Base-by-base conservation (phyloP, 1,284 basidiomycete genomes). In the Rhodotorula sp. region DNA sequence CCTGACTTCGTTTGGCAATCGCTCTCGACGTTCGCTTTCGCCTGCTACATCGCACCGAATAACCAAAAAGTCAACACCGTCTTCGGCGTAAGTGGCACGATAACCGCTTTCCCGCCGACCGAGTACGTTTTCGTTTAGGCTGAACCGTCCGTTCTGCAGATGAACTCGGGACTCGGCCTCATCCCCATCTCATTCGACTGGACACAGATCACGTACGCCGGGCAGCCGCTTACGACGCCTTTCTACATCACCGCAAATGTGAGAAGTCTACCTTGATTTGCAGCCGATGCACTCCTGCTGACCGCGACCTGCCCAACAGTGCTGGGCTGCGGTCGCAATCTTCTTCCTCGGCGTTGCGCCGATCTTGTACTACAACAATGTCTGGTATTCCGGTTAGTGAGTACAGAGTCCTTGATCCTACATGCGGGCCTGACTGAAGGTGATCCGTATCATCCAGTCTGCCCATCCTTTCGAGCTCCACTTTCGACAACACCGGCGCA, bases 221-320 rank as follows among this genome's bases (percentile, higher is more conserved):
- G 90, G 6, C 92, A 90, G 75, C 95, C 95, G 6, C 83, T 98
- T 68, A 90, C 93, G 85, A 87, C 89, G 45, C 95, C 95, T 7
- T 98, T 94, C 94, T 98, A 94, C 93, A 93, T 95, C 2, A 87
- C 93, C 80, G 89, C 90, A 55, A 95, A 98, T n/a, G 60, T 61
- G 47, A 6, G 12, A 43, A 38, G 12, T 8, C 18, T 21, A 3
- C 31, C 4, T 43, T 12, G 26, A 18, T 10, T 14, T 21, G 19
- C 57, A 7, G 21, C 23, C 45, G 23, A 19, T 19, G 8, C 3
- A 19, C 15, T 12, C 38, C 31, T 15, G 5, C 58, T 60, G 58
- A 60, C n/a, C 3, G 16, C 21, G 5, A 15, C 43, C 5, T 16
- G 18, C 43, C 7, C 8, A 2, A 19, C 60, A 62, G 50, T 86